A percentile compares a stretch with the other conserved stretches of the same genome.
Evolutionary conservation across 169 alveolate species (phyloP).

Genomic region (Plasmodium chabaudi): DNA sequence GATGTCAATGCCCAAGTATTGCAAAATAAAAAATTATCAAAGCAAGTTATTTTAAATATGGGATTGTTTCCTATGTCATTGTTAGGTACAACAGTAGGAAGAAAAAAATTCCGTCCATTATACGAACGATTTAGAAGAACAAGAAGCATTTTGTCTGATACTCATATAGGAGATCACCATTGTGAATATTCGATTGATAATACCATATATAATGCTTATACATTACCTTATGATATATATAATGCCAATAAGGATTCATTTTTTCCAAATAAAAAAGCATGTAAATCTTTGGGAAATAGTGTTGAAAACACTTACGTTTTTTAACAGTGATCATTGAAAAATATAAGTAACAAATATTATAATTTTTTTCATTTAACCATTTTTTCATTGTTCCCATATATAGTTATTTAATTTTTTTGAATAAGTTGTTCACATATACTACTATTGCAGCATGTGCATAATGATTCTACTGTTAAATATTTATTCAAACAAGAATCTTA

Average conservation of each 20-base stretch:
- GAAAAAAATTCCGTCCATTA: constrained; percentile 80
- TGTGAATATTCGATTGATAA: constrained; percentile 79
- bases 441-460: neutral
- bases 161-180: constrained; percentile 81
- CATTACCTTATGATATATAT: constrained; percentile 74
- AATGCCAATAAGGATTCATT: constrained; percentile 45
- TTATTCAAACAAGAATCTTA: neutral
- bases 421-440: neutral
- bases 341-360: neutral
- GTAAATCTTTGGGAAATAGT: neutral
- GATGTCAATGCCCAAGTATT: constrained; percentile 82
- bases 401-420: neutral
- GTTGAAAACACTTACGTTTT: constrained; percentile 64
- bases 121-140: constrained; percentile 82
- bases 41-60: constrained; percentile 83
- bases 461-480: constrained; percentile 1
- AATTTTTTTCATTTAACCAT: neutral
- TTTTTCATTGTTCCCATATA: neutral
- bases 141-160: constrained; percentile 81
- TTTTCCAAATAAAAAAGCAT: constrained; percentile 31
- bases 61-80: constrained; percentile 83
- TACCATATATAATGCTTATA: constrained; percentile 70
- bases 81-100: constrained; percentile 83
- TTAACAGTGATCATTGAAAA: constrained; percentile 1
- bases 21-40: constrained; percentile 81